These are phyloP conservation scores for Trametes gibbosa DNA, from an alignment of 768 basidiomycete species.

Conservation along the genomic window DNA sequence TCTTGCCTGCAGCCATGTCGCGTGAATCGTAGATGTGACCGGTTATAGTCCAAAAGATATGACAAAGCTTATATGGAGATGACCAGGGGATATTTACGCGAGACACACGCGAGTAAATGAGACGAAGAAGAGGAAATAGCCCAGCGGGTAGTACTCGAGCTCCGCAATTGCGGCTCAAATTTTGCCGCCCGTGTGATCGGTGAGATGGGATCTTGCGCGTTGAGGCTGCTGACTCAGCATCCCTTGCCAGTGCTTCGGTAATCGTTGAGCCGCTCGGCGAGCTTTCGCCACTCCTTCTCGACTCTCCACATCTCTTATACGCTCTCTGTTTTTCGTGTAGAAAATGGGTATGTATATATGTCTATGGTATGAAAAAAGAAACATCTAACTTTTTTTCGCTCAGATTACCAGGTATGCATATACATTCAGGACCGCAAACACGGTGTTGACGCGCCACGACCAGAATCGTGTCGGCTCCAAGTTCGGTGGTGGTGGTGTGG, in stretches of 20 bases:
- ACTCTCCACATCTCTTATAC: slow-evolving; percentile 2
- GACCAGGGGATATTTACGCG: background rate
- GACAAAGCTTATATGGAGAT: too few species aligned
- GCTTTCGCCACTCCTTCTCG: background rate
- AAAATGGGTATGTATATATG: slow-evolving; percentile 14
- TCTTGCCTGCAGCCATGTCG: slow-evolving; percentile 48
- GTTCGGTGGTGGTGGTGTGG: slow-evolving; percentile 95
- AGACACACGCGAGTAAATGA: background rate
- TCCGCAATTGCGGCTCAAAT: slow-evolving; percentile 11
- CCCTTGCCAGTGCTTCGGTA: background rate
- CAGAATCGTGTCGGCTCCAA: slow-evolving; percentile 95
- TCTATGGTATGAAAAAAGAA: background rate
- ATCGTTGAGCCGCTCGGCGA: background rate
- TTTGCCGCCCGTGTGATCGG: slow-evolving; percentile 22
- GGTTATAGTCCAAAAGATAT: background rate
- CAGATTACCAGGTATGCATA: slow-evolving; percentile 68
- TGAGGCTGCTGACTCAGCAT: slow-evolving; percentile 14
- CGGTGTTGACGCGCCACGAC: slow-evolving; percentile 10
- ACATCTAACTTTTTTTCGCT: background rate
- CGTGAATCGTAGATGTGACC: background rate
- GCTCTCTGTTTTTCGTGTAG: background rate
- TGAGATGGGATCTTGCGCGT: slow-evolving; percentile 10
- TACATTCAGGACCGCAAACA: background rate
- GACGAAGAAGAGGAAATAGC: background rate
- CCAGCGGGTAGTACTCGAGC: background rate